Evolutionary conservation across 768 basidiomycete species (phyloP).

Genomic region (Galerina sulciceps): DNA sequence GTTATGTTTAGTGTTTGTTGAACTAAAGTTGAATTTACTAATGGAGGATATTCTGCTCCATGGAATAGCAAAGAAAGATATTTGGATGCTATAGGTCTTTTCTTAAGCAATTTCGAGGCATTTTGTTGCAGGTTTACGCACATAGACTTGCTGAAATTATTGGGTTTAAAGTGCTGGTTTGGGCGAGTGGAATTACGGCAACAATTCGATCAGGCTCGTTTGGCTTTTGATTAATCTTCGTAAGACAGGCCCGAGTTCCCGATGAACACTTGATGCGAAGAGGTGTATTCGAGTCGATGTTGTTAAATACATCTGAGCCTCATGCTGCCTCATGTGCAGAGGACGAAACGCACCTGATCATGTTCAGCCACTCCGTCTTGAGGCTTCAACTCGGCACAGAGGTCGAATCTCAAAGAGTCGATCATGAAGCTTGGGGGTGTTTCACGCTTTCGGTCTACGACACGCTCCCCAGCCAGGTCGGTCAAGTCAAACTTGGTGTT

Average conservation of each 20-base stretch:
- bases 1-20: conserved; percentile 66
- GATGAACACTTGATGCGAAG: conserved; percentile 54
- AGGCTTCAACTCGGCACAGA: conserved; percentile 63
- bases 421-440: conserved; percentile 67
- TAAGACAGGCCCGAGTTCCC: conserved; percentile 78
- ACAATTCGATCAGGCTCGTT: conserved; percentile 62
- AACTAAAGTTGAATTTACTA: conserved; percentile 31
- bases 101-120: background rate
- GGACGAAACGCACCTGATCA: conserved; percentile 66
- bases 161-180: conserved; percentile 37
- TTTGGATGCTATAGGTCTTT: conserved; percentile 45
- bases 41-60: conserved; percentile 64
- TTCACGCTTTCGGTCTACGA: conserved; percentile 51
- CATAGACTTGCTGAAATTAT: conserved; percentile 39
- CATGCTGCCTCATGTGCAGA: background rate
- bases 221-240: conserved; percentile 63
- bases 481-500: conserved; percentile 64
- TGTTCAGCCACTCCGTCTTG: conserved; percentile 48
- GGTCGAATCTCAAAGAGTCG: conserved; percentile 66
- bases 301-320: too few species aligned
- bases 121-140: conserved; percentile 23
- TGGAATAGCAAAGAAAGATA: conserved; percentile 60
- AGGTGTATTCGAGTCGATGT: conserved; percentile 1
- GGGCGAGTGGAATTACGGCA: conserved; percentile 77
- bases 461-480: conserved; percentile 53